Percentiles rank a stretch among this genome's conserved stretches.
phyloP scores from a whole-genome alignment of 83 land plant genomes.

The Isoetes engelmannii region DNA sequence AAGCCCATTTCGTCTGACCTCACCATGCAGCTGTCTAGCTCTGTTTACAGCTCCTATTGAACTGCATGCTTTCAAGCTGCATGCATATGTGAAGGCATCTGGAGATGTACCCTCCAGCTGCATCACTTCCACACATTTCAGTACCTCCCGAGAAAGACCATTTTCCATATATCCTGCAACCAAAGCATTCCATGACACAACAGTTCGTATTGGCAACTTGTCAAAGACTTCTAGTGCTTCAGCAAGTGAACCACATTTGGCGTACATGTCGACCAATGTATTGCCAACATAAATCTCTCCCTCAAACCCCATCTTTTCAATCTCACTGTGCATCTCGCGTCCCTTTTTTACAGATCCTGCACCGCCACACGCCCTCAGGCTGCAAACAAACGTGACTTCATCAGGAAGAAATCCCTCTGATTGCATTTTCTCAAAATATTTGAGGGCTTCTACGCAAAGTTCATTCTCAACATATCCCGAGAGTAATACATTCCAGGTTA shows the following conservation, averaged over 20 bases:
- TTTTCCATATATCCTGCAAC: too few relatives aligned
- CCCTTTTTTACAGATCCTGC: background rate
- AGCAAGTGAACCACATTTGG: constrained; percentile 1
- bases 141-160: too few relatives aligned
- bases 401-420: too few relatives aligned
- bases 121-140: too few relatives aligned
- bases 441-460: background rate
- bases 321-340: background rate
- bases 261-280: constrained; percentile 6
- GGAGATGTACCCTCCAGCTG: too few relatives aligned
- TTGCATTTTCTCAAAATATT: constrained; percentile 7
- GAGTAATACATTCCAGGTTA: constrained; percentile 48
- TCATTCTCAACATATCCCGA: constrained; percentile 9
- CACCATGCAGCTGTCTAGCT: background rate
- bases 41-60: background rate
- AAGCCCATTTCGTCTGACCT: background rate
- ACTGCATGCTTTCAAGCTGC: constrained; percentile 10
- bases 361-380: background rate
- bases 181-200: background rate
- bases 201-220: background rate
- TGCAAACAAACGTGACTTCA: background rate
- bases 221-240: constrained; percentile 7
- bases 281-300: background rate
- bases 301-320: constrained; percentile 1
- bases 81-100: too few relatives aligned